These are phyloP conservation scores for Termitomyces sp. DNA, from an alignment of 768 basidiomycete species.

Conservation along the genomic window DNA sequence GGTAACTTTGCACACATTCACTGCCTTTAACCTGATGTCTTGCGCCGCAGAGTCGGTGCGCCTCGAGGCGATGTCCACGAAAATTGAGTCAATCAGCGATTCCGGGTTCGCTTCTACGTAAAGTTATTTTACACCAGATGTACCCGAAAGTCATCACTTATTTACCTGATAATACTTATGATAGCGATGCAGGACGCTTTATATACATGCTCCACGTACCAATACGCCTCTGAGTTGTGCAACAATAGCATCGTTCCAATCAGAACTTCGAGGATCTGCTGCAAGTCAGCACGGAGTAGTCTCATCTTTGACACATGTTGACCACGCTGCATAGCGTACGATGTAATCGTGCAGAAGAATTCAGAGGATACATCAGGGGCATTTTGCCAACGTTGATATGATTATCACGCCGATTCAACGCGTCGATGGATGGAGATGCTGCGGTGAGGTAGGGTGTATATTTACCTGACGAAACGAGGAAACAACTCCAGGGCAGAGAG, in stretches of 20 bases:
- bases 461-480: background rate
- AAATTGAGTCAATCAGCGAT: slow-evolving; percentile 41
- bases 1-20: slow-evolving; percentile 14
- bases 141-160: background rate
- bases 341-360: background rate
- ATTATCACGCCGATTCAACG: slow-evolving; percentile 29
- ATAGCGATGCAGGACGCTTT: slow-evolving; percentile 12
- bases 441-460: slow-evolving; percentile 10
- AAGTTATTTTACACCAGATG: slow-evolving; percentile 5
- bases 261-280: slow-evolving; percentile 11
- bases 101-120: slow-evolving; percentile 41
- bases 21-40: slow-evolving; percentile 8
- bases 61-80: slow-evolving; percentile 38
- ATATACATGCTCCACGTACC: slow-evolving; percentile 5
- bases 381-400: slow-evolving; percentile 10
- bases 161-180: slow-evolving; percentile 8
- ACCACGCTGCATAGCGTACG: background rate
- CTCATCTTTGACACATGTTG: slow-evolving; percentile 16
- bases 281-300: background rate
- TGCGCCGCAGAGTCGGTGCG: slow-evolving; percentile 36
- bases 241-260: slow-evolving; percentile 10
- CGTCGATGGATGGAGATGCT: slow-evolving; percentile 10
- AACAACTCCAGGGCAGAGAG: background rate
- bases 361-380: background rate
- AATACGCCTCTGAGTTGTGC: slow-evolving; percentile 8